Evolutionary conservation across 2,329 filamentous ascomycete genomes (phyloP), one percentile per base, ranked within the genome.

Genomic region (Fusarium kyushuense): DNA sequence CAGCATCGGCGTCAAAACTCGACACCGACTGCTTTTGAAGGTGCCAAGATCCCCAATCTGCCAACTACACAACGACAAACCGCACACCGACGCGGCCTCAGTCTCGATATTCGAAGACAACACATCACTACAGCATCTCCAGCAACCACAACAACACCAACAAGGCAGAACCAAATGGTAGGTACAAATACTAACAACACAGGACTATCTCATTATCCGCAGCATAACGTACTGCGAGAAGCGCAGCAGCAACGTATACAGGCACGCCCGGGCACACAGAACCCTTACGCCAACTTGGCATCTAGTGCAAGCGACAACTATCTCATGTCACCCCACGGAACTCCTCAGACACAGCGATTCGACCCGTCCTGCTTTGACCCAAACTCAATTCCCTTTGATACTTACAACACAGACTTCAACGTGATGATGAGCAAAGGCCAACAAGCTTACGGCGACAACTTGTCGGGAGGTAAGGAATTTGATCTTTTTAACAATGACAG

Each of bases 1-100:
- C 78, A 79, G 56, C 93, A 97, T 83, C 88, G 92, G 80, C 91
- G 94, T 83, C 93, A 97, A 84, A 90, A 92, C 76, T 97, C 94
- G 76, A 95, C 92, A 77, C 92, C 92, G 70, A 88, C 87, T 80
- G 87, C 87, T 79, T 92, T 92, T 82, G 92, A 95, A 79, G 88
- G 89, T 75, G 87, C 88, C 78, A 91, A 89, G 86, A 88, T 89
- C 81, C 82, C 81, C 61, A 87, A 84, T 81, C 84, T 92, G 82
- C 87, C 66, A 36, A 85, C 80, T 61, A 84, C 80, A 68, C 78
- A 76, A 66, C 80, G 78, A 66, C 78, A 76, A 73, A 76, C 82
- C 73, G 83, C 84, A 78, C 92, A 96, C 82, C 90, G 93, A 81
- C 87, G 93, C 79, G 94, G 94, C 76, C 89, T 94, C 82, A 96